phyloP scores from a whole-genome alignment of 163 green algal genomes.

The Trebouxia gelatinosa region DNA sequence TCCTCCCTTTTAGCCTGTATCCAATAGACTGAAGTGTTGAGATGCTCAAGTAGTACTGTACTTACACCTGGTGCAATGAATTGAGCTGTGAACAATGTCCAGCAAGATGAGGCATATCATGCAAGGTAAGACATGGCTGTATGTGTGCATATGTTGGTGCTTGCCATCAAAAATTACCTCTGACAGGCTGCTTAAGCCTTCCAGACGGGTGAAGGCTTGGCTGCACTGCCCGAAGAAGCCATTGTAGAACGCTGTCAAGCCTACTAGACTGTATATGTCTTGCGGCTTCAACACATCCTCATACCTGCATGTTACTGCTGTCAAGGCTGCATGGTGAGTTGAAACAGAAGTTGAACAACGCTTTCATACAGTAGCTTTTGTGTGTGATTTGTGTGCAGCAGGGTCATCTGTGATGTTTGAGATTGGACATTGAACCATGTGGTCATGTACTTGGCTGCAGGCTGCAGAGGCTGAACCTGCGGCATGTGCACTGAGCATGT shows the following conservation, averaged over 20 bases:
- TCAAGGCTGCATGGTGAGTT: neutral
- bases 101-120: neutral
- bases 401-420: no score
- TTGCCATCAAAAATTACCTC: neutral
- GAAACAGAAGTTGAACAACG: neutral
- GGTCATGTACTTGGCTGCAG: no score
- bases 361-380: neutral
- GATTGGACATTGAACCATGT: no score
- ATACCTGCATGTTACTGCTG: neutral
- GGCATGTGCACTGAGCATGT: no score
- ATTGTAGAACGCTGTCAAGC: slow-evolving; percentile 70
- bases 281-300: slow-evolving; percentile 67
- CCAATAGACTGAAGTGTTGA: neutral
- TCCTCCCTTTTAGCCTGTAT: slow-evolving; percentile 40
- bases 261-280: slow-evolving; percentile 73
- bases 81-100: neutral
- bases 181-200: slow-evolving; percentile 53
- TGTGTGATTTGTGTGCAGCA: no score
- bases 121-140: no score
- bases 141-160: neutral
- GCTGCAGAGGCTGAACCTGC: no score
- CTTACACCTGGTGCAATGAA: neutral
- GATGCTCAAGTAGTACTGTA: neutral
- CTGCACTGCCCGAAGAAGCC: slow-evolving; percentile 70
- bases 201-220: slow-evolving; percentile 72